phyloP scores from a whole-genome alignment of 1,139 yeast genomes.

The Candida gigantensis region DNA sequence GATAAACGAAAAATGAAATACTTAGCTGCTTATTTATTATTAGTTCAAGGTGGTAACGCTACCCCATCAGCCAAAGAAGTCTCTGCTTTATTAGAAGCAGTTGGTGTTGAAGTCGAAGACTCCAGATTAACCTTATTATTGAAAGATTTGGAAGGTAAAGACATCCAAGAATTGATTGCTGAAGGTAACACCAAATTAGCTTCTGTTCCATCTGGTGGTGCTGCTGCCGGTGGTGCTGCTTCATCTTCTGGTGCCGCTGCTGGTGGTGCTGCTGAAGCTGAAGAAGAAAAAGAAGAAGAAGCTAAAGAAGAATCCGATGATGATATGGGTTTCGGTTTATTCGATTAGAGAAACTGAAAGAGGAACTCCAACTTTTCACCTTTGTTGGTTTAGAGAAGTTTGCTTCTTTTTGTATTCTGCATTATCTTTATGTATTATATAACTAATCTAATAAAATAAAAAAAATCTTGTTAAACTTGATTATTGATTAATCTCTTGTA shows the following conservation, averaged over 20 bases:
- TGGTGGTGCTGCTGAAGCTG: conserved; percentile 41
- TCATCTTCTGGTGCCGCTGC: conserved; percentile 44
- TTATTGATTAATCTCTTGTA: conserved; percentile 5
- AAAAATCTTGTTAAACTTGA: neutral
- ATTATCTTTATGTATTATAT: conserved; percentile 8
- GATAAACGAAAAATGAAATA: conserved; percentile 56
- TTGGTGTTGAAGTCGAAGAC: conserved; percentile 78
- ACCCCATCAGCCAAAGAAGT: conserved; percentile 75
- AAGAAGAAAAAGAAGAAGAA: conserved; percentile 35
- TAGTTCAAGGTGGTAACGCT: conserved; percentile 83
- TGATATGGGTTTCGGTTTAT: conserved; percentile 90
- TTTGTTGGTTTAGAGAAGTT: conserved; percentile 4
- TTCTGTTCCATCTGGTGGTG: conserved; percentile 82
- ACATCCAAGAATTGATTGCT: conserved; percentile 71
- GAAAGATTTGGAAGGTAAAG: conserved; percentile 75
- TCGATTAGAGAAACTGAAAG: conserved; percentile 71
- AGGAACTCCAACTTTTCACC: conserved; percentile 2
- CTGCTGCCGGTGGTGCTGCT: conserved; percentile 64
- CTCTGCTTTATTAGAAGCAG: conserved; percentile 70
- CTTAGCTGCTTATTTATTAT: conserved; percentile 88
- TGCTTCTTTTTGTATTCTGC: conserved; percentile 4
- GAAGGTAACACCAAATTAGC: conserved; percentile 83
- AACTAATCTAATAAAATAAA: conserved; percentile 6
- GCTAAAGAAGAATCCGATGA: conserved; percentile 52
- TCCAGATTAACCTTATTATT: conserved; percentile 68